Evolutionary conservation across 495 filamentous ascomycete genomes (phyloP), one percentile per base, ranked within the genome.

Genomic region (Daldinia bambusicola): DNA sequence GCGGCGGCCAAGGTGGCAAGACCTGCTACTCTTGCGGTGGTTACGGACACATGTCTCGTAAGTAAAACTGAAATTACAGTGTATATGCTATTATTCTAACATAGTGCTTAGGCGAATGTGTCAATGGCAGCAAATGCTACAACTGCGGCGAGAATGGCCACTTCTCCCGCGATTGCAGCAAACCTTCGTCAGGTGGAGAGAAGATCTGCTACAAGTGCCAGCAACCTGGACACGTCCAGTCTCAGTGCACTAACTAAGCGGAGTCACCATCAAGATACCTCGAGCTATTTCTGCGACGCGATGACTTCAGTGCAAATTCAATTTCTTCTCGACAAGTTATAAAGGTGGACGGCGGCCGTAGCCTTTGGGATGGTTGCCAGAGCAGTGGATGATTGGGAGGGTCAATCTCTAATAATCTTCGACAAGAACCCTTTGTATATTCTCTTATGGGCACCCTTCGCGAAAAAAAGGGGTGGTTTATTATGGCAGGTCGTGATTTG

Each of bases 171-270:
- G 95, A 99, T 78, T 99, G 95, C 87, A 92, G 93, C 61, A 92
- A 93, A 72, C 95, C 97, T 81, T 89, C 90, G 55, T 87, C 88
- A 66, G 78, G 76, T 51, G 89, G 88, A 77, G 95, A 98, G 87
- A 93, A 96, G 75, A 93, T 95, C 77, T 99, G 95, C 89, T 99
- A 99, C 86, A 95, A 95, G 84, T 98, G 95, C 93, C 96, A 97
- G 88, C 92, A 97, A 84, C 90, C 94, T 64, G 95, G 95, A 75
- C 95, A 99, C 84, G 89, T 98, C 76, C 95, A 98, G 88, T 87
- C 93, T 64, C 87, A 90, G 71, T 99, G 95, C 89, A 91, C 93
- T 65, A 93, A 92, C 78, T 71, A 61, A 70, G 61, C 62, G 6
- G 36, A 31, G 59, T 40, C 31, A n/a, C 51, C 55, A 48, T 45